Evolutionary conservation across 177 flowering plant species (phyloP).

Genomic region (Vitis hybrid): DNA sequence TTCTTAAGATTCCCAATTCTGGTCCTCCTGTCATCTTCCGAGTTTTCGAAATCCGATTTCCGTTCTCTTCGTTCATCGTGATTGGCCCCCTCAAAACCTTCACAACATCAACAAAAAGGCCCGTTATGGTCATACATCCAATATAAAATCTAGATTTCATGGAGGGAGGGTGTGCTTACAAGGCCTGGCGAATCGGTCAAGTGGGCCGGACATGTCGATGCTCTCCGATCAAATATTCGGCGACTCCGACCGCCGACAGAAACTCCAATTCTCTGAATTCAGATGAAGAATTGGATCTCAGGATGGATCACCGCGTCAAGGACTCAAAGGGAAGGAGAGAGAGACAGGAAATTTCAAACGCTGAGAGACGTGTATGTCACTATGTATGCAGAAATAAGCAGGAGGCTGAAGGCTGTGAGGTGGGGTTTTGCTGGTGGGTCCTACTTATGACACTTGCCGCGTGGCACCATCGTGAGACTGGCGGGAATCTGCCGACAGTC

Average conservation of each 20-base stretch:
- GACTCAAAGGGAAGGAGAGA: background rate
- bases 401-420: no score
- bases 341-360: background rate
- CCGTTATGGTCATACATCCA: conserved; percentile 13
- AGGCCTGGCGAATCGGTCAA: conserved; percentile 34
- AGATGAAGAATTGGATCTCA: no score
- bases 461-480: no score
- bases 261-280: no score
- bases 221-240: background rate
- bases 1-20: conserved; percentile 62
- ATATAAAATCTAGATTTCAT: background rate
- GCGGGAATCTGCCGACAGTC: no score
- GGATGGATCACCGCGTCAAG: no score
- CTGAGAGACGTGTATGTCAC: background rate
- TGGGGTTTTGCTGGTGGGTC: no score
- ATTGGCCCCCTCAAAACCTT: conserved; percentile 43
- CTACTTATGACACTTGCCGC: no score
- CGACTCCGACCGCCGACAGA: no score
- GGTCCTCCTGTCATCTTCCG: conserved; percentile 73
- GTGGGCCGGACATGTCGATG: conserved; percentile 26
- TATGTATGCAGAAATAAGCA: background rate
- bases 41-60: conserved; percentile 63
- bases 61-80: conserved; percentile 55
- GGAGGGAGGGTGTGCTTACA: conserved; percentile 21
- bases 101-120: background rate